Conservation (phyloP, 176 grass and related monocot species). For the Calamus simplicifolius region DNA sequence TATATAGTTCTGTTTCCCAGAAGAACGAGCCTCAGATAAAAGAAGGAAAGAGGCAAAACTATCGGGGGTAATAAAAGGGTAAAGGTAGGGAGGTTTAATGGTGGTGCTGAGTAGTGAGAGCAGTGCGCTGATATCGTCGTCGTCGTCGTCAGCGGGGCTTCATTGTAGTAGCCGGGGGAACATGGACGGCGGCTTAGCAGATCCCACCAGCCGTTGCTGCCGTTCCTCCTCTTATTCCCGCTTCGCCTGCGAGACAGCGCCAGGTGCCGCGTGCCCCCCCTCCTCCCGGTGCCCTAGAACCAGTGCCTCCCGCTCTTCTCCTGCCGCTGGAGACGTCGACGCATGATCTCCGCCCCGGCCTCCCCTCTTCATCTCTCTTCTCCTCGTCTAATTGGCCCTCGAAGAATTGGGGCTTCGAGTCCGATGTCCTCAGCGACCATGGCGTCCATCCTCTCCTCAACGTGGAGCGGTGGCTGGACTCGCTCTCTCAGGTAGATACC, state of each 20-base stretch:
- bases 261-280: not conserved
- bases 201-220: too few relatives aligned
- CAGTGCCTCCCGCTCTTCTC: not conserved
- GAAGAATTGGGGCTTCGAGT: not conserved
- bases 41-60: too few relatives aligned
- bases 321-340: not conserved
- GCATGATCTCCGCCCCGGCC: not conserved
- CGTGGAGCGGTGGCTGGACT: not conserved
- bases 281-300: too few relatives aligned
- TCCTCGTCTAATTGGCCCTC: not conserved
- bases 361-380: not conserved
- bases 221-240: not conserved
- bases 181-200: too few relatives aligned
- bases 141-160: too few relatives aligned
- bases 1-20: too few relatives aligned
- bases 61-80: too few relatives aligned
- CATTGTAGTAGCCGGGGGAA: too few relatives aligned
- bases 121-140: too few relatives aligned
- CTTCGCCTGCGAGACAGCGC: not conserved
- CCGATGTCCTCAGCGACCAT: not conserved
- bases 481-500: constrained; percentile 11
- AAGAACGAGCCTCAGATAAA: too few relatives aligned
- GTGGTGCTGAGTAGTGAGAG: too few relatives aligned
- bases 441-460: constrained; percentile 1
- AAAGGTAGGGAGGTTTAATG: too few relatives aligned